Evolutionary conservation across 2,329 filamentous ascomycete species (phyloP).

Genomic region (Colletotrichum simmondsii): DNA sequence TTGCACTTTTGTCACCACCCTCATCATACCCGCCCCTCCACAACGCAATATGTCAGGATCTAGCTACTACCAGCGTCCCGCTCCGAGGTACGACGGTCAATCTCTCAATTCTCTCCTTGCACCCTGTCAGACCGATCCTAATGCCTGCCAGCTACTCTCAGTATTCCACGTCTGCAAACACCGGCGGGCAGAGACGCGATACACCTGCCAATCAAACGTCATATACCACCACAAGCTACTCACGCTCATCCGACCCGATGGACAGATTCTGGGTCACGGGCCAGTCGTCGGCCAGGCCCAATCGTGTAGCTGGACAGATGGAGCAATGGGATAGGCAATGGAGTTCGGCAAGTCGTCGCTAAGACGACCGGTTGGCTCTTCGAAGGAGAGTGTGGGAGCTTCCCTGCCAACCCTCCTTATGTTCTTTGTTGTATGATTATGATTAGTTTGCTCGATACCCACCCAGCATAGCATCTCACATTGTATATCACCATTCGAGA

Average conservation of each 20-base stretch:
- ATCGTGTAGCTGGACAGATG: neutral
- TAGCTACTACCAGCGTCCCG: neutral
- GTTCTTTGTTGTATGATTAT: neutral
- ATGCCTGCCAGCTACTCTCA: conserved; percentile 14
- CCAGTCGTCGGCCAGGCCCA: conserved; percentile 2
- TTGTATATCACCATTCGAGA: neutral
- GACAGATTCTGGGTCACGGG: conserved; percentile 25
- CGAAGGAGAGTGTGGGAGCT: neutral
- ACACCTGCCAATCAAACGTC: neutral
- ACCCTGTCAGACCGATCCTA: neutral
- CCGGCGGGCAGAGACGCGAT: neutral
- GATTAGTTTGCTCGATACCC: conserved; percentile 1
- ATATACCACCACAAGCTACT: neutral
- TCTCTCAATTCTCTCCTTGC: neutral
- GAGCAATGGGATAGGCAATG: conserved; percentile 7
- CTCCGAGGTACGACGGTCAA: conserved; percentile 14
- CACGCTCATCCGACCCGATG: neutral
- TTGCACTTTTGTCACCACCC: neutral
- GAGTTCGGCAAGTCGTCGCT: conserved; percentile 6
- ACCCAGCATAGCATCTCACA: neutral
- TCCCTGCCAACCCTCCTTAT: neutral
- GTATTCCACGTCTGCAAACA: conserved; percentile 23
- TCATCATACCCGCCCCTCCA: neutral
- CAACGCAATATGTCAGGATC: conserved; percentile 16
- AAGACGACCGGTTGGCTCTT: neutral